Conservation (phyloP, 2,329 filamentous ascomycete genomes). For the Botrytis aclada region DNA sequence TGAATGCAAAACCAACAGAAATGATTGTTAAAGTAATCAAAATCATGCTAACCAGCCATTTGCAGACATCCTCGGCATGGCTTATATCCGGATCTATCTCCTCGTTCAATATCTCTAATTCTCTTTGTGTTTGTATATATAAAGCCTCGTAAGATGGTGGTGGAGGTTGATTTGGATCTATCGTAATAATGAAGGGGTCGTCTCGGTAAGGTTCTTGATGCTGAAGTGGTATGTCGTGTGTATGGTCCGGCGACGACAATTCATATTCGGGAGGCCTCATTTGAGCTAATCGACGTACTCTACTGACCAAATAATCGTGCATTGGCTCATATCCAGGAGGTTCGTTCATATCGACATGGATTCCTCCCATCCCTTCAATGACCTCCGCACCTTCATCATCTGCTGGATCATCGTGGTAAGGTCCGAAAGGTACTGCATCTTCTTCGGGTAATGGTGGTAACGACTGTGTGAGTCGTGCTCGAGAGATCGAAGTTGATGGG, state of each 20-base stretch:
- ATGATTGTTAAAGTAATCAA: constrained; percentile 32
- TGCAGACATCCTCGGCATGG: constrained; percentile 32
- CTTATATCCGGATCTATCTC: constrained; percentile 26
- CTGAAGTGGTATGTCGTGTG: constrained; percentile 14
- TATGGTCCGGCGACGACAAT: not conserved
- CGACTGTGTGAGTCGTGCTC: constrained; percentile 27
- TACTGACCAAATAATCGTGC: constrained; percentile 33
- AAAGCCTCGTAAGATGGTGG: constrained; percentile 34
- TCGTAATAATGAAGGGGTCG: constrained; percentile 32
- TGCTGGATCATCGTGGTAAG: constrained; percentile 33
- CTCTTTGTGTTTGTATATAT: constrained; percentile 24
- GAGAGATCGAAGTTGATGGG: constrained; percentile 25
- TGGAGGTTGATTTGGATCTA: constrained; percentile 25
- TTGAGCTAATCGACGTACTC: constrained; percentile 23
- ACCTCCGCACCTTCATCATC: constrained; percentile 21
- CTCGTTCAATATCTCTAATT: constrained; percentile 26
- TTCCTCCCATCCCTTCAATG: not conserved
- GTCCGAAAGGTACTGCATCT: constrained; percentile 18
- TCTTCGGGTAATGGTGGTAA: constrained; percentile 29
- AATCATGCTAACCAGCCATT: constrained; percentile 36
- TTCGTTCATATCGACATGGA: constrained; percentile 5
- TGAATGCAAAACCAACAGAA: constrained; percentile 33
- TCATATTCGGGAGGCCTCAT: constrained; percentile 11
- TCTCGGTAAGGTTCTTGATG: constrained; percentile 32
- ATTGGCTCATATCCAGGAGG: constrained; percentile 35